A percentile compares a stretch with the other conserved stretches of the same genome.
phyloP scores from a whole-genome alignment of 805 yeast genomes.

The Myxozyma mucilagina region DNA sequence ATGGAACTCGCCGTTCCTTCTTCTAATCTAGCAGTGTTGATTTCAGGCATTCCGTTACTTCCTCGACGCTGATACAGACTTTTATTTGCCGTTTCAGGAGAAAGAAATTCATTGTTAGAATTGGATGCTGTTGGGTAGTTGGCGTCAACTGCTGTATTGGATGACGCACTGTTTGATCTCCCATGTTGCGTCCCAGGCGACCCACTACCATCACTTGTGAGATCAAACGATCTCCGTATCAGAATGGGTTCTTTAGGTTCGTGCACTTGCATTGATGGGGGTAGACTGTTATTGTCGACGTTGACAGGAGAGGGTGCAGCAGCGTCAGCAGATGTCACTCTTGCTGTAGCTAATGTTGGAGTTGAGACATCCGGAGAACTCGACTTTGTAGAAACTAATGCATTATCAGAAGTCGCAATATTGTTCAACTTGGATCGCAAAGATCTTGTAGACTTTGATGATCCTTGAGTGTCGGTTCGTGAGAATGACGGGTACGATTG shows the following conservation, averaged over 20 bases:
- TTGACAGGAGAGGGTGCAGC: background rate
- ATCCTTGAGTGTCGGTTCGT: constrained; percentile 45
- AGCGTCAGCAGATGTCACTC: background rate
- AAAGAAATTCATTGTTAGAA: background rate
- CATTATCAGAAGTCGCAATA: background rate
- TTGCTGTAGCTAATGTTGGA: background rate
- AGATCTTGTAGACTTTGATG: constrained; percentile 41
- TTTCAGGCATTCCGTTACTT: background rate
- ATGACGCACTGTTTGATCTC: constrained; percentile 3
- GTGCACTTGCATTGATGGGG: constrained; percentile 67
- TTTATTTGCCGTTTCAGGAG: background rate
- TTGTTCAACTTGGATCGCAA: constrained; percentile 29
- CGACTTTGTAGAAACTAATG: background rate
- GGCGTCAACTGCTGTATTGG: background rate
- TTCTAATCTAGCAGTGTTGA: constrained; percentile 2
- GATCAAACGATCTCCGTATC: constrained; percentile 42
- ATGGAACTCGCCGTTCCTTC: background rate
- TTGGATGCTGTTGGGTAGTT: background rate
- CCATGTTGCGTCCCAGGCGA: background rate
- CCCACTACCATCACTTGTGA: background rate
- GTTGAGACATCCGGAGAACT: background rate
- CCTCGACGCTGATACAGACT: constrained; percentile 7
- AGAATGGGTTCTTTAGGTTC: constrained; percentile 76
- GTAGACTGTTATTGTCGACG: constrained; percentile 42
- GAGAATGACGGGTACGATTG: constrained; percentile 43